Percentiles rank a stretch among this genome's conserved stretches.
Conservation (phyloP, 169 alveolate genomes). For the Plasmodium reichenowi region DNA sequence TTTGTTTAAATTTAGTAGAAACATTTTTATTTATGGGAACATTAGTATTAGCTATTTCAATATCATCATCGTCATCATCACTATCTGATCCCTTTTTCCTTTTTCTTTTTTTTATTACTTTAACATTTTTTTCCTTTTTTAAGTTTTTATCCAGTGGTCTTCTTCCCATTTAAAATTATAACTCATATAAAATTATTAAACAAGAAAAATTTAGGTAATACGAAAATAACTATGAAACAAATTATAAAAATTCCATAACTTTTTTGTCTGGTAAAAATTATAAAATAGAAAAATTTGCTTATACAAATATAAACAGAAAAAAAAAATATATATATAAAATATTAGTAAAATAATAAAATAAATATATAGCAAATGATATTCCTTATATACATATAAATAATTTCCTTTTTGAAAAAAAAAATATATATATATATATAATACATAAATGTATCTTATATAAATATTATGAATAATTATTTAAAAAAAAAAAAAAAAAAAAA, state of each 20-base stretch:
- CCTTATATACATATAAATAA: no score
- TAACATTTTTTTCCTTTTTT: constrained; percentile 9
- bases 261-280: neutral
- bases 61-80: constrained; percentile 70
- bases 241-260: no score
- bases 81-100: constrained; percentile 70
- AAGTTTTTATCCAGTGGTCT: constrained; percentile 41
- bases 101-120: constrained; percentile 51
- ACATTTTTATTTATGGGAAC: constrained; percentile 45
- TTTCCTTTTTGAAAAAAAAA: no score
- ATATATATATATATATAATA: no score
- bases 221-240: no score
- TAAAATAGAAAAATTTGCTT: neutral
- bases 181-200: no score
- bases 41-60: constrained; percentile 55
- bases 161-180: constrained; percentile 54
- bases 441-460: no score
- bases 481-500: no score
- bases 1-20: constrained; percentile 74
- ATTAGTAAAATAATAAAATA: neutral
- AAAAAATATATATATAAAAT: neutral
- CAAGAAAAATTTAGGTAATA: no score
- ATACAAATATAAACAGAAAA: neutral
- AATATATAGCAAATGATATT: no score
- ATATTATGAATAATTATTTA: no score